These are phyloP conservation scores for Kalanchoe fedtschenkoi DNA, from an alignment of 164 flowering plant genomes.

Conservation along the genomic window DNA sequence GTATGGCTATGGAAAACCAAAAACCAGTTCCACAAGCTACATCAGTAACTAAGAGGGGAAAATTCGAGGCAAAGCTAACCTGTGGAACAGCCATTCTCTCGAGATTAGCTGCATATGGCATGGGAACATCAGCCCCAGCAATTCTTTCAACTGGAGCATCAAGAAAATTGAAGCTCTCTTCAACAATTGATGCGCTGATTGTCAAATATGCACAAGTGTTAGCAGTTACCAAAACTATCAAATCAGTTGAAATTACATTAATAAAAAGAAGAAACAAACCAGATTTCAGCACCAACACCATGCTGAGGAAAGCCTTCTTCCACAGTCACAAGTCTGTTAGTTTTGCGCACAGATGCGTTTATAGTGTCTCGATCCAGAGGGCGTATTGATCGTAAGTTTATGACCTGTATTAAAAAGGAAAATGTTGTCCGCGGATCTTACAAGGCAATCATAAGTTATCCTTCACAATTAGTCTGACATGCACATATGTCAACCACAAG, in stretches of 20 bases:
- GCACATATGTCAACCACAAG: background rate
- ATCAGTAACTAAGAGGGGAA: background rate
- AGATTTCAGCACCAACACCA: conserved; percentile 95
- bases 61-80: conserved; percentile 22
- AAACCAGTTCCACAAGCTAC: too few species aligned
- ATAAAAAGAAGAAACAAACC: conserved; percentile 25
- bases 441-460: background rate
- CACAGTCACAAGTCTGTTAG: conserved; percentile 79
- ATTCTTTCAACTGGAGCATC: conserved; percentile 93
- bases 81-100: conserved; percentile 87
- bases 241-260: background rate
- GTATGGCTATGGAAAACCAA: too few species aligned
- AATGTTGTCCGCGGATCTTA: background rate
- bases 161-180: conserved; percentile 84
- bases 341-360: conserved; percentile 80
- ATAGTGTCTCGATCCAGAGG: conserved; percentile 81
- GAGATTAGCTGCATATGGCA: conserved; percentile 93
- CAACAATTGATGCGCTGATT: conserved; percentile 63
- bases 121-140: conserved; percentile 83
- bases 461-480: background rate
- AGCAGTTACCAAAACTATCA: background rate
- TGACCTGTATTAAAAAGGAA: conserved; percentile 33
- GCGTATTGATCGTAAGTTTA: conserved; percentile 81
- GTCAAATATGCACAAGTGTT: background rate
- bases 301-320: conserved; percentile 97